Evolutionary conservation across 2,329 filamentous ascomycete species (phyloP), one percentile per base, ranked within the genome.

Genomic region (Knoxdaviesia capensis): DNA sequence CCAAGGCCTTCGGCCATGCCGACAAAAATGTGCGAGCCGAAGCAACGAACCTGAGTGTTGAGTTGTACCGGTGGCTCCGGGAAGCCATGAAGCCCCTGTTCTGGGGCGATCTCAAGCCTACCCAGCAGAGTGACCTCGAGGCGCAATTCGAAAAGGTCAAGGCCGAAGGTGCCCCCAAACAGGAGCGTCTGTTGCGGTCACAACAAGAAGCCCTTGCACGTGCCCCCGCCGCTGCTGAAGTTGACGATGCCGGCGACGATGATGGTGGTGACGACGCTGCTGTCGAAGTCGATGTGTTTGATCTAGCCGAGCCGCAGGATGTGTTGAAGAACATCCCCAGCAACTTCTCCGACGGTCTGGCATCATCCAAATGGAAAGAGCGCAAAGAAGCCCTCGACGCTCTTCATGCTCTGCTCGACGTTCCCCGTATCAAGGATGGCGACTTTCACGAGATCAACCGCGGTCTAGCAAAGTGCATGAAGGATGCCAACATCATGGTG

Each of bases 41-140:
- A 57, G 86, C 87, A 31, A 90, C 90, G 39, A 86, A 80, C 51
- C 66, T 98, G 44, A 81, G 88, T 0, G 84, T 94, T 39, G 92
- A 98, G 56, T 74, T 98, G 44, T 98, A 98, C 60, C 71, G 90
- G 59, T 98, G 92, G 90, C 68, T 98, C 33, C 81, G 88, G 50
- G 90, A 98, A 48, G 88, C 88, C 7, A 94, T 98, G 77, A 98
- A 98, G 57, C 85, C 88, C 34, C 80, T 96, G 60, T 96, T 98
- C 57, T 98, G 90, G 87, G 76, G 72, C 38, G 90, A 98, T 45
- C 61, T 98, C 46, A 98, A 98, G 57, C 81, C 88, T 1, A 88
- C 93, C 0, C 90, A 98, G 55, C 90, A 98, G 58, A 76, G 79
- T 47, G 92, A 98, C 54, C 64, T 98, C 44, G 92, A 98, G 54